Evolutionary conservation across 2,329 filamentous ascomycete species (phyloP).

Genomic region (Phaeoacremonium minimum): DNA sequence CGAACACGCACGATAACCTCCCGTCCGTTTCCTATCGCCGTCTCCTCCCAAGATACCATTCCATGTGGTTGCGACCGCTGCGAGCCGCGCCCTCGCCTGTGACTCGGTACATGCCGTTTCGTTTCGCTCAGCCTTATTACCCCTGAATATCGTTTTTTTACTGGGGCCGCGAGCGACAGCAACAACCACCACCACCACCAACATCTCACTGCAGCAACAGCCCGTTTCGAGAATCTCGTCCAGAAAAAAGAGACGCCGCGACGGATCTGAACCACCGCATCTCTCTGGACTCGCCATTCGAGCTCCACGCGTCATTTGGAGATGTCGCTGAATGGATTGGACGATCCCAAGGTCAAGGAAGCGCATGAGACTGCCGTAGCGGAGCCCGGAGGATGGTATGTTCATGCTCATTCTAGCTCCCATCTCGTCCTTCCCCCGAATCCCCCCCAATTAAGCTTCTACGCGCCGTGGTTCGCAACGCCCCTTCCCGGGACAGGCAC

Average conservation of each 20-base stretch:
- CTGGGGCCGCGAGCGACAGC: background rate
- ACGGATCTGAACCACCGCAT: too few species aligned
- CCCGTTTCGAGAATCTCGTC: too few species aligned
- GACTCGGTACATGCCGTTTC: background rate
- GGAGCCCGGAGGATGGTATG: constrained; percentile 93
- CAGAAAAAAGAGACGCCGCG: too few species aligned
- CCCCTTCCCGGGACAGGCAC: too few species aligned
- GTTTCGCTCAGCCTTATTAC: background rate
- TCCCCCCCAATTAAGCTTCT: too few species aligned
- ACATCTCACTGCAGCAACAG: too few species aligned
- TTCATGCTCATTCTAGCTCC: constrained; percentile 16
- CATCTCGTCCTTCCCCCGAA: too few species aligned
- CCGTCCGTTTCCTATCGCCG: background rate
- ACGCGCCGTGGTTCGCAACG: too few species aligned
- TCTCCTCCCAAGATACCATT: background rate
- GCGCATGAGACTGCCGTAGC: constrained; percentile 75
- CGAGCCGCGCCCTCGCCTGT: background rate
- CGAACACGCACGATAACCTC: too few species aligned
- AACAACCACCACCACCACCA: background rate
- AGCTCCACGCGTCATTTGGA: constrained; percentile 16
- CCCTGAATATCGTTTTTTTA: constrained; percentile 7
- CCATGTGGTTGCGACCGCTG: constrained; percentile 7
- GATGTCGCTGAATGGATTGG: constrained; percentile 97
- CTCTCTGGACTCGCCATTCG: too few species aligned
- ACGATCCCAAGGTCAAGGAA: constrained; percentile 74